These are phyloP conservation scores for Iris pallida DNA, from an alignment of 116 monocot genomes.

Conservation along the genomic window DNA sequence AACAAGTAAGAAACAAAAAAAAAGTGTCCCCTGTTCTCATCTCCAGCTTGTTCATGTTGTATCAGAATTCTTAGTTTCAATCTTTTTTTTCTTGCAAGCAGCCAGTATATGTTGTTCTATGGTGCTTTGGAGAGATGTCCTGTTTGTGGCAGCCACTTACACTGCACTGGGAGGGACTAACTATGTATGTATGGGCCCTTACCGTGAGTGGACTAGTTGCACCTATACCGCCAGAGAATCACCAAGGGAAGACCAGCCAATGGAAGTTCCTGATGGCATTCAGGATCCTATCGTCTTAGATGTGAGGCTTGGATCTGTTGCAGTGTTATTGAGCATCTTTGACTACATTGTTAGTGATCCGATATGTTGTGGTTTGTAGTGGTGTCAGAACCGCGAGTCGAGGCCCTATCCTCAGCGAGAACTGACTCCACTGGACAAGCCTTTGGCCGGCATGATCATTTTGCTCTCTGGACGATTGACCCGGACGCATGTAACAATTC, in stretches of 20 bases:
- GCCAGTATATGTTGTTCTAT: constrained; percentile 61
- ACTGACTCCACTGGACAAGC: constrained; percentile 37
- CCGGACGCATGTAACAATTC: constrained; percentile 46
- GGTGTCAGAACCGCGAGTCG: constrained; percentile 34
- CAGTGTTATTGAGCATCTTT: neutral
- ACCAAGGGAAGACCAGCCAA: constrained; percentile 24
- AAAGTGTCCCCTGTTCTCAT: neutral
- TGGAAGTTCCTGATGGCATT: constrained; percentile 51
- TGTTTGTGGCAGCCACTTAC: constrained; percentile 34
- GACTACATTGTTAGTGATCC: neutral
- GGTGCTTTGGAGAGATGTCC: constrained; percentile 65
- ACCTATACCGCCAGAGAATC: constrained; percentile 32
- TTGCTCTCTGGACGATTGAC: constrained; percentile 59
- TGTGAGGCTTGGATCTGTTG: constrained; percentile 16
- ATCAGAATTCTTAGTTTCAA: neutral
- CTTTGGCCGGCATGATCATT: constrained; percentile 49
- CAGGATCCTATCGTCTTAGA: constrained; percentile 29
- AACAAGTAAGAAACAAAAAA: neutral
- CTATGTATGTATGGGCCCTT: constrained; percentile 50
- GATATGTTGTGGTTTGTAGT: constrained; percentile 23
- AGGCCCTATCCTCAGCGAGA: constrained; percentile 29
- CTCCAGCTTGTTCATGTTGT: neutral
- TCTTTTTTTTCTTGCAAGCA: constrained; percentile 3
- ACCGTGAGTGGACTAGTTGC: constrained; percentile 64
- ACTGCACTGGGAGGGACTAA: constrained; percentile 45